Percentiles rank a stretch among this genome's conserved stretches.
phyloP scores from a whole-genome alignment of 2,329 filamentous ascomycete species.

The Fusarium paranaense region DNA sequence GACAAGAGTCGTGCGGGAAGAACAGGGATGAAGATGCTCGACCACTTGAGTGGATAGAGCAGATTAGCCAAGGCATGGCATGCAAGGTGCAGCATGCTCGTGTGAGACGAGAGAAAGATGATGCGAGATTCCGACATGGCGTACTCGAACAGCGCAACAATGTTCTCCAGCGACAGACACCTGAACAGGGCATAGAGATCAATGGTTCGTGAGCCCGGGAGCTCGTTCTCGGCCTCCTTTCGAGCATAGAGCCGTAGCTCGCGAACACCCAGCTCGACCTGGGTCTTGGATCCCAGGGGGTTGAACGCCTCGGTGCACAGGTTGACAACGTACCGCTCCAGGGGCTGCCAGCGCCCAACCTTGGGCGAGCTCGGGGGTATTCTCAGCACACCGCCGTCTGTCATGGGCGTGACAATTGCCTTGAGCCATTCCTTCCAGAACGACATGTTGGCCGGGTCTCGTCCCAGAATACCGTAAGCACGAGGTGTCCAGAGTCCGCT shows the following conservation, averaged over 20 bases:
- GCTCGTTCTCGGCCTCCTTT: slow-evolving; percentile 91
- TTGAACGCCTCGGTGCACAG: slow-evolving; percentile 95
- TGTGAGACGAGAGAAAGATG: slow-evolving; percentile 95
- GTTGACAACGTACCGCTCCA: slow-evolving; percentile 97
- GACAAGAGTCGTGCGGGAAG: slow-evolving; percentile 89
- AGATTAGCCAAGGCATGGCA: slow-evolving; percentile 88
- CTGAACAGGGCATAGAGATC: slow-evolving; percentile 95
- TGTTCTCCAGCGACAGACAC: slow-evolving; percentile 89
- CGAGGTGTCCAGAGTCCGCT: slow-evolving; percentile 96
- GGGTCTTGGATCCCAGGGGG: slow-evolving; percentile 92
- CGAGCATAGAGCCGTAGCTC: slow-evolving; percentile 93
- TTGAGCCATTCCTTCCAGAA: slow-evolving; percentile 99
- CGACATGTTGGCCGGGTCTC: slow-evolving; percentile 82
- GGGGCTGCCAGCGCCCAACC: slow-evolving; percentile 93
- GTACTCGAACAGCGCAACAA: slow-evolving; percentile 93
- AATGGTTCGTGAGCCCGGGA: slow-evolving; percentile 89
- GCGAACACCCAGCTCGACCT: slow-evolving; percentile 90
- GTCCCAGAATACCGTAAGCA: slow-evolving; percentile 91
- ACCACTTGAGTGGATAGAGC: slow-evolving; percentile 92
- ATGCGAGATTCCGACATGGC: slow-evolving; percentile 93
- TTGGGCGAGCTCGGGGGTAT: slow-evolving; percentile 90
- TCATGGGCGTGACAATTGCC: slow-evolving; percentile 95
- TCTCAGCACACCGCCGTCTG: slow-evolving; percentile 82
- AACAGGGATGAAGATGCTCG: slow-evolving; percentile 92
- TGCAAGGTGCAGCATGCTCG: slow-evolving; percentile 94